Conservation (phyloP, 371 early-diverging fungal genomes). For the Haplosporangium sp. region DNA sequence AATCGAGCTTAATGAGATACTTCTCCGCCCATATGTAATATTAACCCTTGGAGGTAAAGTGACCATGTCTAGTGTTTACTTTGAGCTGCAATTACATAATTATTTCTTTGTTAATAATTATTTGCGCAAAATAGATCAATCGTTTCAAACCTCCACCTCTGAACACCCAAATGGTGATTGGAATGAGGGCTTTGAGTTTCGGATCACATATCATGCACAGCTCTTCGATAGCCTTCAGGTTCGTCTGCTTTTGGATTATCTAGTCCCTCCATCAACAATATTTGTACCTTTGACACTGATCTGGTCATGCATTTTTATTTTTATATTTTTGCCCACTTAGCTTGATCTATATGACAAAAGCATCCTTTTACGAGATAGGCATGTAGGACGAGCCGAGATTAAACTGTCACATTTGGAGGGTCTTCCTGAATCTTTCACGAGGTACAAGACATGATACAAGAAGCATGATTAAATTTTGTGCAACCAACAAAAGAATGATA, state of each 20-base stretch:
- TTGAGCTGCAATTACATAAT: not conserved
- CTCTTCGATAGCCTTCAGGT: slow-evolving; percentile 79
- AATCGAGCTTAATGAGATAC: slow-evolving; percentile 46
- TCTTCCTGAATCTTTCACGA: slow-evolving; percentile 76
- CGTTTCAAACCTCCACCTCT: slow-evolving; percentile 74
- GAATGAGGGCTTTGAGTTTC: slow-evolving; percentile 83
- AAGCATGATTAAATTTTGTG: not conserved
- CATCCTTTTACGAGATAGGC: slow-evolving; percentile 73
- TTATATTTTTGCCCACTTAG: slow-evolving; percentile 34
- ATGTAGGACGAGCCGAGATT: slow-evolving; percentile 82
- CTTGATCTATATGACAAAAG: slow-evolving; percentile 79
- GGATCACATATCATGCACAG: slow-evolving; percentile 81
- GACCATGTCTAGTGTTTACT: slow-evolving; percentile 6
- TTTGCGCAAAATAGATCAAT: slow-evolving; percentile 63
- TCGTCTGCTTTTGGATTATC: not conserved
- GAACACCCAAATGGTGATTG: slow-evolving; percentile 73
- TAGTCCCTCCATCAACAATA: too few relatives aligned
- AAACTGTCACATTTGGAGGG: slow-evolving; percentile 69
- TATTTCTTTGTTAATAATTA: not conserved
- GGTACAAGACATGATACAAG: slow-evolving; percentile 30
- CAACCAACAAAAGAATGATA: not conserved
- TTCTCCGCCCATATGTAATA: slow-evolving; percentile 52
- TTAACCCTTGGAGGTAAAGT: slow-evolving; percentile 56
- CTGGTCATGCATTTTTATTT: too few relatives aligned
- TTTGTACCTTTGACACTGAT: not conserved